Conservation (phyloP, 495 filamentous ascomycete genomes). For the Penicillium malachiteum region DNA sequence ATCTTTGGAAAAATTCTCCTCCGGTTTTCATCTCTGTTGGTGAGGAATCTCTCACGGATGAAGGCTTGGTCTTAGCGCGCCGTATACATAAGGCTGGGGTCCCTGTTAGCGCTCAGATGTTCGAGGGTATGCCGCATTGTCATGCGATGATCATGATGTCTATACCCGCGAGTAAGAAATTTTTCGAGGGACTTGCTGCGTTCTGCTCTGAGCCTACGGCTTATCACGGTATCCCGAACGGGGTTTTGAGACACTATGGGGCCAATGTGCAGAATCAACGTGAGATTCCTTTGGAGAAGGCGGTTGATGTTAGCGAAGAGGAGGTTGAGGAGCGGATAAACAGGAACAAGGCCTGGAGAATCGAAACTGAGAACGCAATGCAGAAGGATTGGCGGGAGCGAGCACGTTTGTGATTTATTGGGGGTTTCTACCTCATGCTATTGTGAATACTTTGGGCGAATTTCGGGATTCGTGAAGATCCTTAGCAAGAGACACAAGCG, state of each 20-base stretch:
- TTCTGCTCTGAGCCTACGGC: conserved; percentile 53
- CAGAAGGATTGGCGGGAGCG: conserved; percentile 36
- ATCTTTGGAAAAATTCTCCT: conserved; percentile 63
- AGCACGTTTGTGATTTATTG: conserved; percentile 45
- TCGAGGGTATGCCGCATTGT: conserved; percentile 87
- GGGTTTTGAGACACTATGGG: conserved; percentile 46
- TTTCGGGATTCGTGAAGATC: too few species aligned
- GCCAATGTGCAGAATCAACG: conserved; percentile 54
- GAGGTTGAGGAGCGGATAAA: conserved; percentile 53
- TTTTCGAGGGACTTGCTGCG: conserved; percentile 53
- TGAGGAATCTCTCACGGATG: conserved; percentile 77
- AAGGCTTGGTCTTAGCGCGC: conserved; percentile 60
- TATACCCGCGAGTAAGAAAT: conserved; percentile 46
- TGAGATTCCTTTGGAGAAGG: conserved; percentile 48
- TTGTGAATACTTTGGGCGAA: too few species aligned
- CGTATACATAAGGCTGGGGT: conserved; percentile 61
- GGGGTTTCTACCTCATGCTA: too few species aligned
- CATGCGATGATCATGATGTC: conserved; percentile 65
- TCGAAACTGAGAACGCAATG: conserved; percentile 44
- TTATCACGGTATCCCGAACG: conserved; percentile 18
- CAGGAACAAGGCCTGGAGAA: conserved; percentile 43
- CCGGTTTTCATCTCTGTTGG: conserved; percentile 76
- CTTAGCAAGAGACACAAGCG: too few species aligned
- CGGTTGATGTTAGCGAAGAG: conserved; percentile 51
- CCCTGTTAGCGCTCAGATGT: conserved; percentile 67